A percentile compares a stretch with the other conserved stretches of the same genome.
Conservation (phyloP, 202 grass and related monocot species). For the Elaeis oleifera region DNA sequence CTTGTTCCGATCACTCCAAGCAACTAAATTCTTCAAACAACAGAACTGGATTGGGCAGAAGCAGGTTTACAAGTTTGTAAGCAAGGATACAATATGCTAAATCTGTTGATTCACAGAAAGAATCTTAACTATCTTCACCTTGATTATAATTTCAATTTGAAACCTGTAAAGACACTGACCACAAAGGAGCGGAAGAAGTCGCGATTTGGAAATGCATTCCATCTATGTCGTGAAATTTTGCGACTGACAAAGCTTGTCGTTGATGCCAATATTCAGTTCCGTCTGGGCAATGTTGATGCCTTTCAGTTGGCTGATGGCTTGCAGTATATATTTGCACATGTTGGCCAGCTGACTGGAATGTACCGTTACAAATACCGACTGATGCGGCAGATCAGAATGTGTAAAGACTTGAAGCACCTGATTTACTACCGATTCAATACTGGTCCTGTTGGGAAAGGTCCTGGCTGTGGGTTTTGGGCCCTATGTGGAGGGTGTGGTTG, state of each 20-base stretch:
- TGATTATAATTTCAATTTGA: slow-evolving; percentile 98
- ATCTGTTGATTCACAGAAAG: slow-evolving; percentile 96
- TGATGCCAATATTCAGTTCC: slow-evolving; percentile 97
- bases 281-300: slow-evolving; percentile 90
- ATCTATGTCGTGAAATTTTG: slow-evolving; percentile 94
- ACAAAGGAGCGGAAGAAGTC: slow-evolving; percentile 99
- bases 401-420: slow-evolving; percentile 97
- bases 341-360: slow-evolving; percentile 98
- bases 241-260: slow-evolving; percentile 93
- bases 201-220: slow-evolving; percentile 98
- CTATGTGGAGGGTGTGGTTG: slow-evolving; percentile 97
- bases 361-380: slow-evolving; percentile 97
- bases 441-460: slow-evolving; percentile 94
- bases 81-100: slow-evolving; percentile 98
- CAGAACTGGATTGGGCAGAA: slow-evolving; percentile 94
- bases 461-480: slow-evolving; percentile 97
- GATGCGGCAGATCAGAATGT: slow-evolving; percentile 98
- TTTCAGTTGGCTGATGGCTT: slow-evolving; percentile 96
- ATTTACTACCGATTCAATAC: slow-evolving; percentile 99
- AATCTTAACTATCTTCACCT: slow-evolving; percentile 98
- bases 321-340: slow-evolving; percentile 98
- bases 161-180: slow-evolving; percentile 96
- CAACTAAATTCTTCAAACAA: slow-evolving; percentile 98
- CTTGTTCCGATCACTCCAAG: slow-evolving; percentile 84
- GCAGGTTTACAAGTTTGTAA: slow-evolving; percentile 96